These are phyloP conservation scores for Aschersonia sp. DNA, from an alignment of 2,329 filamentous ascomycete species.

Conservation along the genomic window DNA sequence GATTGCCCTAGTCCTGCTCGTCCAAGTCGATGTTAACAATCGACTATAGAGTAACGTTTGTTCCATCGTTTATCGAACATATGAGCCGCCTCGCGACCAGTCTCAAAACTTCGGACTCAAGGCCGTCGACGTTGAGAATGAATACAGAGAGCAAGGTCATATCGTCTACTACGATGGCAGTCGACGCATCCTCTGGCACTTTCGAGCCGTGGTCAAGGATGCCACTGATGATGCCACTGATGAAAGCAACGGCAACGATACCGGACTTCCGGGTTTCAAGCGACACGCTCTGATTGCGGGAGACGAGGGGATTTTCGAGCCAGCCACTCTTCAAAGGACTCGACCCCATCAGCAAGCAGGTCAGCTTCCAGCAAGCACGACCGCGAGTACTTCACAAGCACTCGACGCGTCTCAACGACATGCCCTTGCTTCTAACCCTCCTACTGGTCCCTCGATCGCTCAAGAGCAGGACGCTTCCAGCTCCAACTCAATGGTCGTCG, in stretches of 20 bases:
- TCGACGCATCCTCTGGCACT: slow-evolving; percentile 39
- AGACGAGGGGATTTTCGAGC: slow-evolving; percentile 38
- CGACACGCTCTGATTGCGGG: slow-evolving; percentile 27
- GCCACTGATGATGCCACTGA: slow-evolving; percentile 18
- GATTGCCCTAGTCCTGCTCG: neutral
- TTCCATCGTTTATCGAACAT: slow-evolving; percentile 38
- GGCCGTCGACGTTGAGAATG: slow-evolving; percentile 35
- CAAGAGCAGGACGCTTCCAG: slow-evolving; percentile 14
- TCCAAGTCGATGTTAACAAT: slow-evolving; percentile 5
- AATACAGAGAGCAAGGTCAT: slow-evolving; percentile 35
- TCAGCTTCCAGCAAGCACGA: slow-evolving; percentile 31
- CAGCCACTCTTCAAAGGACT: slow-evolving; percentile 30
- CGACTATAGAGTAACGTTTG: slow-evolving; percentile 37
- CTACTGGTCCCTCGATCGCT: slow-evolving; percentile 1
- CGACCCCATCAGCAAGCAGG: slow-evolving; percentile 22
- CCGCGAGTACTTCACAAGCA: slow-evolving; percentile 22
- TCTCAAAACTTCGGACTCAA: slow-evolving; percentile 28
- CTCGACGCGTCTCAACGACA: slow-evolving; percentile 20
- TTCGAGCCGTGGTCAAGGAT: slow-evolving; percentile 30
- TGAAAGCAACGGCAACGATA: slow-evolving; percentile 9
- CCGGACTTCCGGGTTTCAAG: slow-evolving; percentile 27
- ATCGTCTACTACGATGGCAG: slow-evolving; percentile 36
- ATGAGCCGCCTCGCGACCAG: slow-evolving; percentile 31
- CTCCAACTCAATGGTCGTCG: slow-evolving; percentile 12
- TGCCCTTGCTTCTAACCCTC: slow-evolving; percentile 4